phyloP scores from a whole-genome alignment of 129 eudicot genomes.

The Helichrysum umbraculigerum region DNA sequence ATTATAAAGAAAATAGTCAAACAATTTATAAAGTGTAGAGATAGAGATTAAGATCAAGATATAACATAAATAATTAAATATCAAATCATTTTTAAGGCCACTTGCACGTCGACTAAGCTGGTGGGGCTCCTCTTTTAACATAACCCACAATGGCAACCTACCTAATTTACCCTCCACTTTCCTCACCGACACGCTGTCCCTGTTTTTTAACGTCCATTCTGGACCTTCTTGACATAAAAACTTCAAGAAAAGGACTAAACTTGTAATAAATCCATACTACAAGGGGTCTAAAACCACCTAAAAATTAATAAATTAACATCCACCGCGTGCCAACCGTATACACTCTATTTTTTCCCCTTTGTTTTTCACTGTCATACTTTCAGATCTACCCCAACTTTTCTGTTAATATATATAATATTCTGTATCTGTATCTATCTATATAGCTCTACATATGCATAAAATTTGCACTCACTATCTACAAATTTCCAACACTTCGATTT shows the following conservation, averaged over 20 bases:
- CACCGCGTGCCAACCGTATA: constrained; percentile 34
- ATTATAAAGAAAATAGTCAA: too few relatives aligned
- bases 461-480: constrained; percentile 35
- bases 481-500: constrained; percentile 19
- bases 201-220: constrained; percentile 11
- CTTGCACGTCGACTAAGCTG: not conserved
- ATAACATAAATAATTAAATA: too few relatives aligned
- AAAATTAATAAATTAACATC: constrained; percentile 18
- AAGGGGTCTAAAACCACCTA: constrained; percentile 10
- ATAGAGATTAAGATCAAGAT: too few relatives aligned
- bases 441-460: not conserved
- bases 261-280: not conserved
- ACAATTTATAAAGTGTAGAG: too few relatives aligned
- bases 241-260: not conserved
- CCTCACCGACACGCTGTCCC: constrained; percentile 26
- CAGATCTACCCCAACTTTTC: constrained; percentile 39
- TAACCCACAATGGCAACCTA: constrained; percentile 22
- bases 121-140: constrained; percentile 4
- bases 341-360: not conserved
- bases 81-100: too few relatives aligned
- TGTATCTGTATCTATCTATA: not conserved
- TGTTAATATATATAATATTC: constrained; percentile 16
- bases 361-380: constrained; percentile 31
- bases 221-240: constrained; percentile 21
- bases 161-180: not conserved